Evolutionary conservation across 345 rosid species (phyloP), one percentile per base, ranked within the genome.

Genomic region (Erysimum cheiranthoides): DNA sequence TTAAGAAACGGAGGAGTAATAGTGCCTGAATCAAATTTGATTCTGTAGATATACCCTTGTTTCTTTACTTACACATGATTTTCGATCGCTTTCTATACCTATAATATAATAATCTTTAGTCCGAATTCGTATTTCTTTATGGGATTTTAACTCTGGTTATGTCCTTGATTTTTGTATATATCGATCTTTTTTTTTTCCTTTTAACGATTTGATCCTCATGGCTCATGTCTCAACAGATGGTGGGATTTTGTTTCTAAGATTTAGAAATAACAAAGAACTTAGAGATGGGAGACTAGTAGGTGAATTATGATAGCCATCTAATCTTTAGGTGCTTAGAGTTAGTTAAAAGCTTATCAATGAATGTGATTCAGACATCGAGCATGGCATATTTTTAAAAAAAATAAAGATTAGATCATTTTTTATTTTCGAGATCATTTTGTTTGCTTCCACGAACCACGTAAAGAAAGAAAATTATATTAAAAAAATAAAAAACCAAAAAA

Each of bases 1-100:
- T 18, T 32, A 77, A 77, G 76, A 77, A 71, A 71, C 52, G 61
- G 8, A 77, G 60, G 36, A 70, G 80, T 56, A 70, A 50, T 57
- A 77, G 80, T 13, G 46, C 61, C 6, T 77, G 72, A 77, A 28
- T 51, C 74, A 49, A 7, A 47, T 46, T 52, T 68, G 65, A 34
- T 68, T 59, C 11, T 59, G 50, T 74, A 56, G 61, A 31, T 52
- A 47, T 4, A 21, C 61, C 16, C 58, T 73, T 13, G 17, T 54
- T 56, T 45, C 40, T 36, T 27, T 25, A 27, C 3, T 43, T 46
- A 57, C 16, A 57, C 31, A 16, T 66, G 17, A 36, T 7, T 58
- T 35, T 57, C 78, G 21, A 64, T 65, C 57, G 63, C 71, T 65
- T 27, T 74, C 18, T 66, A 46, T 74, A 57, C 42, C 34, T 21